Evolutionary conservation across 2,329 filamentous ascomycete species (phyloP), one percentile per base, ranked within the genome.

Genomic region (Xylariaceae sp.): DNA sequence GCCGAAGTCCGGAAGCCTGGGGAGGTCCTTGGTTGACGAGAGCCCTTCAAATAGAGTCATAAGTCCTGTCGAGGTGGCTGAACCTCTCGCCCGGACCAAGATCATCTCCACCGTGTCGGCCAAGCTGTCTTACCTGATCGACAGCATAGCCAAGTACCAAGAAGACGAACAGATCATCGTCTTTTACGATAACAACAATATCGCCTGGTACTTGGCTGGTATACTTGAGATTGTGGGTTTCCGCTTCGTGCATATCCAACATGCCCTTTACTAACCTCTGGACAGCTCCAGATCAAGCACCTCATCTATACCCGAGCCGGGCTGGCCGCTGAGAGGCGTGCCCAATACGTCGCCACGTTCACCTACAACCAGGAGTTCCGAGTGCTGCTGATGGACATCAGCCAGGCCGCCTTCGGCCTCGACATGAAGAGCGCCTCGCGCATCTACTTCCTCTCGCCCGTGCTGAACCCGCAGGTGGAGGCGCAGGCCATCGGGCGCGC

Each of bases 401-500:
- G 76, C 2, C 86, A 92, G 52, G 89, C 89, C 19, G 86, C 89
- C 0, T 86, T 89, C 40, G 90, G 90, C 0, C 68, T 96, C 0
- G 89, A 95, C 52, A 78, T 95, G 56, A 80, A 79, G 32, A 78
- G 76, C 9, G 89, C 89, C 1, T 92, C 83, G 4, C 69, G 90
- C 2, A 80, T 96, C 8, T 93, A 88, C 58, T 95, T 96, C 42
- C 72, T 94, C 35, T 90, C 83, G 43, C 89, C 90, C 0, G 85
- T 94, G 10, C 81, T 92, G 54, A 83, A 89, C 33, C 87, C 87
- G 0, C 76, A 84, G 43, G 72, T 94, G 1, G 85, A 94, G 55
- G 87, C 84, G 2, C 90, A 96, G 57, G 90, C 90, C 0, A 86
- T 95, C 42, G 94, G 93, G 39, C 80, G 90, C 52, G 87, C 84